A percentile compares a stretch with the other conserved stretches of the same genome.
Conservation (phyloP, 2,329 filamentous ascomycete species). For the Fusarium kyushuense region DNA sequence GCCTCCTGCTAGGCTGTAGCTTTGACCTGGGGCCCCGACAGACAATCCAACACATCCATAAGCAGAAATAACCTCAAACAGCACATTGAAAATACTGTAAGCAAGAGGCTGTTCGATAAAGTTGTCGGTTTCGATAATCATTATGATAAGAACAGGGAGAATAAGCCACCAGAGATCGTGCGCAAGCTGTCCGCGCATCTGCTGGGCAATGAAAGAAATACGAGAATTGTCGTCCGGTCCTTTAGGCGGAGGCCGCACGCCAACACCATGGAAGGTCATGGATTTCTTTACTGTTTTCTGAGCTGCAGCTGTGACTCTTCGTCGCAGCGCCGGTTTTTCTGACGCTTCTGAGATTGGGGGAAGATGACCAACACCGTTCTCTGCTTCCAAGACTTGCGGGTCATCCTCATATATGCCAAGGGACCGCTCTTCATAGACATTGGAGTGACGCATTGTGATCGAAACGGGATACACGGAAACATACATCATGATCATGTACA, state of each 20-base stretch:
- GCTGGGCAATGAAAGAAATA: slow-evolving; percentile 64
- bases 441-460: slow-evolving; percentile 75
- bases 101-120: slow-evolving; percentile 63
- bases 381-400: slow-evolving; percentile 45
- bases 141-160: slow-evolving; percentile 69
- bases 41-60: slow-evolving; percentile 74
- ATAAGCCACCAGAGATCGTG: slow-evolving; percentile 77
- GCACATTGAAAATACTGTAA: slow-evolving; percentile 70
- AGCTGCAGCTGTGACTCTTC: slow-evolving; percentile 47
- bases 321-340: slow-evolving; percentile 34
- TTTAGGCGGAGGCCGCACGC: slow-evolving; percentile 48
- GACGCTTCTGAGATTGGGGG: slow-evolving; percentile 49
- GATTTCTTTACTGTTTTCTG: slow-evolving; percentile 54
- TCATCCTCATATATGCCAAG: slow-evolving; percentile 68
- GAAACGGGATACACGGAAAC: slow-evolving; percentile 72
- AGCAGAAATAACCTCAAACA: slow-evolving; percentile 68
- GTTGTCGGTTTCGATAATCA: slow-evolving; percentile 69
- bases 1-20: slow-evolving; percentile 67
- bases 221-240: slow-evolving; percentile 52
- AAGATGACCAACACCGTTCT: slow-evolving; percentile 24
- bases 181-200: slow-evolving; percentile 73
- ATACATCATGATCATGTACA: slow-evolving; percentile 76
- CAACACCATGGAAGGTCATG: slow-evolving; percentile 60
- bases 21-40: slow-evolving; percentile 64
- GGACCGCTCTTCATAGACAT: slow-evolving; percentile 77